Percentiles rank a stretch among this genome's conserved stretches.
Evolutionary conservation across 2,329 filamentous ascomycete species (phyloP).

Genomic region (Arthrobotrys conoides): DNA sequence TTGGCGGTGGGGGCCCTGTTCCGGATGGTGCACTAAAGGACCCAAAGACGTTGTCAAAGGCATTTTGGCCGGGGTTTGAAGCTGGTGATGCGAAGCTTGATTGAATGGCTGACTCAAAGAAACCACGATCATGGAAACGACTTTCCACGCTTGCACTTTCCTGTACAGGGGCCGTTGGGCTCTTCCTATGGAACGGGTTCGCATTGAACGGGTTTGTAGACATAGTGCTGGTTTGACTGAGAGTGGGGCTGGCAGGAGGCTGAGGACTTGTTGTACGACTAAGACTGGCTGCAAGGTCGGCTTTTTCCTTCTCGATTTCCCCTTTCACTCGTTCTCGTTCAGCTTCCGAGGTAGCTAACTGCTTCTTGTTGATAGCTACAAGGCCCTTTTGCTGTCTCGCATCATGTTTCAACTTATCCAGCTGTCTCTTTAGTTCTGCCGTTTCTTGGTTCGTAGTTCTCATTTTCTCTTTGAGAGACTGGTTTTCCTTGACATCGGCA

Average conservation of each 20-base stretch:
- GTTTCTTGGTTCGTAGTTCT: slow-evolving; percentile 85
- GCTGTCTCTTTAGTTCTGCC: slow-evolving; percentile 84
- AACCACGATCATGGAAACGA: slow-evolving; percentile 65
- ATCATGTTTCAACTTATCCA: slow-evolving; percentile 93
- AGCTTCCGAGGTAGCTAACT: slow-evolving; percentile 87
- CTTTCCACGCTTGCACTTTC: slow-evolving; percentile 67
- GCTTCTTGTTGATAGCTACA: slow-evolving; percentile 98
- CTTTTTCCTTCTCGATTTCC: slow-evolving; percentile 80
- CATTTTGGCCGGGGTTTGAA: slow-evolving; percentile 72
- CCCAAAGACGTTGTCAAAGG: slow-evolving; percentile 90
- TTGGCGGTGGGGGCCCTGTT: slow-evolving; percentile 69
- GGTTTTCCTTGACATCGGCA: slow-evolving; percentile 90
- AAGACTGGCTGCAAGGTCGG: slow-evolving; percentile 67
- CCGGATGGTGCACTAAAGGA: slow-evolving; percentile 73
- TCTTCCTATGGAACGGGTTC: slow-evolving; percentile 93
- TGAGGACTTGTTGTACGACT: slow-evolving; percentile 77
- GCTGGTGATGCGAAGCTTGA: slow-evolving; percentile 61
- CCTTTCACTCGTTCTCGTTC: slow-evolving; percentile 89
- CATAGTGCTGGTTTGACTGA: slow-evolving; percentile 67
- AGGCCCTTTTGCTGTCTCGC: slow-evolving; percentile 95
- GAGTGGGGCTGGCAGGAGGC: slow-evolving; percentile 69
- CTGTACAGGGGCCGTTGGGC: slow-evolving; percentile 67
- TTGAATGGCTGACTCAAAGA: slow-evolving; percentile 53
- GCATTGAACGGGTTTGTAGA: slow-evolving; percentile 68
- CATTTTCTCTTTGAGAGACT: slow-evolving; percentile 87